Evolutionary conservation across 2,329 filamentous ascomycete genomes (phyloP), one percentile per base, ranked within the genome.

Genomic region (Hypoxylon sp.): DNA sequence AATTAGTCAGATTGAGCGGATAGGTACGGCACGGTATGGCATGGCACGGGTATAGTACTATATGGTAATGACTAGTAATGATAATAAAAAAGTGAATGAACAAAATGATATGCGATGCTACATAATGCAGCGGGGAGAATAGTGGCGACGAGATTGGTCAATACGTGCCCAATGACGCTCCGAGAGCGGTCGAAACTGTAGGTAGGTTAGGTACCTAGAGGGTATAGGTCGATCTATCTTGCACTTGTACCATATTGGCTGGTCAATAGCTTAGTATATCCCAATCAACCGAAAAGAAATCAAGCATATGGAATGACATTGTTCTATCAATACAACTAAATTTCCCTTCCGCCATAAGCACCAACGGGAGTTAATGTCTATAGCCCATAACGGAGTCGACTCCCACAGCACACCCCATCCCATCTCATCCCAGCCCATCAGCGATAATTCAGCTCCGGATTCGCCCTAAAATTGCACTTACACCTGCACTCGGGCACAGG

Each of bases 401-500:
- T 32, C 10, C 4, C 15, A 4, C 11, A 8, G 2, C 32, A 15
- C 27, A 55, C 7, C 21, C 17, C 6, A n/a, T 11, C 32, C 32
- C 32, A 15, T 24, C 24, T 24, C 24, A 54, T 39, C 4, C 31
- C 27, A 17, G 0, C 27, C 27, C 17, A 56, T 72, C 72, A 84
- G 50, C 79, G 80, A 75, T 89, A 89, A 65, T 82, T 84, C 72
- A 89, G 74, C 79, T 89, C 87, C 4, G 86, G 86, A 63, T 89
- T 89, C 11, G 86, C 86, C 71, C 84, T 81, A 66, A 88, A 88
- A 74, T 88, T 89, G 75, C 89, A 92, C 37, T 85, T 83, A 70
- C 90, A 92, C 56, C 88, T 83, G 74, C 90, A 92, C 78, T 91
- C 89, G 0, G 90, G 88, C 54, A 91, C 88, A 0, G 90, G 89